phyloP scores from a whole-genome alignment of 1,139 yeast genomes.

The Kodamaea sp. region DNA sequence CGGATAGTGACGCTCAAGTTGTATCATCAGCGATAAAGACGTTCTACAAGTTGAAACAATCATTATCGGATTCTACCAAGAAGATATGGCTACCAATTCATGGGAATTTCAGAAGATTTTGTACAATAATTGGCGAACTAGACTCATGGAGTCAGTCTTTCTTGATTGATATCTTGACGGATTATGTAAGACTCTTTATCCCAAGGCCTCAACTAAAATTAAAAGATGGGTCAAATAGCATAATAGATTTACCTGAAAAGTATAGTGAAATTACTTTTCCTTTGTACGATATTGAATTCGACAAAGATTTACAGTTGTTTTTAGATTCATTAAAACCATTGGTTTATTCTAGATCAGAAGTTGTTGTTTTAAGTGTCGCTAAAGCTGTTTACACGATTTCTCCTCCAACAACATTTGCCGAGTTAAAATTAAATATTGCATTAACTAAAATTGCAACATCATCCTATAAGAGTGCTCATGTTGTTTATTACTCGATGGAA shows the following conservation, averaged over 20 bases:
- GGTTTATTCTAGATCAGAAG: slow-evolving; percentile 51
- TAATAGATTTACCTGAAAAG: slow-evolving; percentile 39
- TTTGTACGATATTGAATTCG: slow-evolving; percentile 41
- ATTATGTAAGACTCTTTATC: slow-evolving; percentile 61
- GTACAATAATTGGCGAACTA: slow-evolving; percentile 50
- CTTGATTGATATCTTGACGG: slow-evolving; percentile 59
- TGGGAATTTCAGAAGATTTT: slow-evolving; percentile 60
- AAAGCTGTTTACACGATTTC: slow-evolving; percentile 54
- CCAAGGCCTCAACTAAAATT: slow-evolving; percentile 45
- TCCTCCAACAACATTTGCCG: slow-evolving; percentile 47
- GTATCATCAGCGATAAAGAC: slow-evolving; percentile 66
- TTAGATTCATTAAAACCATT: slow-evolving; percentile 44
- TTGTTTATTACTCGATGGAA: slow-evolving; percentile 39
- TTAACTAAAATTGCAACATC: slow-evolving; percentile 38
- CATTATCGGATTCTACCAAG: slow-evolving; percentile 10
- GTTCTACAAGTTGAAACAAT: slow-evolving; percentile 42
- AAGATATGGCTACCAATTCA: slow-evolving; percentile 62
- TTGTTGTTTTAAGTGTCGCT: slow-evolving; percentile 60
- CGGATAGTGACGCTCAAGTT: slow-evolving; percentile 65
- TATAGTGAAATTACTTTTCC: slow-evolving; percentile 26
- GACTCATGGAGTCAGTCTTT: slow-evolving; percentile 77
- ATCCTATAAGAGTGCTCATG: slow-evolving; percentile 28
- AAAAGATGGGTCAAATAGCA: slow-evolving; percentile 21
- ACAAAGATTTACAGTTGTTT: slow-evolving; percentile 56
- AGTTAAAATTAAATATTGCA: slow-evolving; percentile 47